Evolutionary conservation across 1,139 yeast genomes (phyloP).

Genomic region (Oligophagozyma castellii): DNA sequence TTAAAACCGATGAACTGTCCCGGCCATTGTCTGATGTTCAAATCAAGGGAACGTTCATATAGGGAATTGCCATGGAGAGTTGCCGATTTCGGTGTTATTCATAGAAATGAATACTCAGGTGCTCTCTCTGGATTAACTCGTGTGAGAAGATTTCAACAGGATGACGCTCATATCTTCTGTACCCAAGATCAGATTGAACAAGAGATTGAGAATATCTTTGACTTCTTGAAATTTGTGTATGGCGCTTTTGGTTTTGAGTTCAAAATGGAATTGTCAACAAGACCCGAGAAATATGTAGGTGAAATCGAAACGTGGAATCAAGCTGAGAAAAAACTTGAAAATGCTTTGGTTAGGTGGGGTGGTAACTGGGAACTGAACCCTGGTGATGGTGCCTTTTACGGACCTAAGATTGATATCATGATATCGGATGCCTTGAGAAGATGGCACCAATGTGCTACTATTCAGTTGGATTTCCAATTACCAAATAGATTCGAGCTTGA

Average conservation of each 20-base stretch:
- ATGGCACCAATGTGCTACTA: slow-evolving; percentile 97
- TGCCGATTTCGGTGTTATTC: slow-evolving; percentile 91
- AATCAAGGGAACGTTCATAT: slow-evolving; percentile 78
- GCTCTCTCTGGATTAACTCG: slow-evolving; percentile 83
- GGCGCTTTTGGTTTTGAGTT: slow-evolving; percentile 80
- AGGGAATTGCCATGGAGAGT: slow-evolving; percentile 93
- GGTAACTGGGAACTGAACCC: slow-evolving; percentile 85
- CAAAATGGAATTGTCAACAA: slow-evolving; percentile 80
- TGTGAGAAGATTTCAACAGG: slow-evolving; percentile 97
- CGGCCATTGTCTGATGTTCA: slow-evolving; percentile 87
- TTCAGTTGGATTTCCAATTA: slow-evolving; percentile 94
- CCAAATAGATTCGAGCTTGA: slow-evolving; percentile 85
- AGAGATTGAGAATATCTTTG: slow-evolving; percentile 71
- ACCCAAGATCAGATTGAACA: slow-evolving; percentile 71
- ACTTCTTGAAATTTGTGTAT: slow-evolving; percentile 66
- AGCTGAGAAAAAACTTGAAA: slow-evolving; percentile 69
- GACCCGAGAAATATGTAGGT: slow-evolving; percentile 90
- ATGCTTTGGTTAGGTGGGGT: slow-evolving; percentile 63
- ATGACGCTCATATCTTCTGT: slow-evolving; percentile 97
- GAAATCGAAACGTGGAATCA: slow-evolving; percentile 74
- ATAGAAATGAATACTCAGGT: slow-evolving; percentile 92
- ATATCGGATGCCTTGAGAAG: slow-evolving; percentile 83
- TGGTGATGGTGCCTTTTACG: slow-evolving; percentile 98
- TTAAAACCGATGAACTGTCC: slow-evolving; percentile 99
- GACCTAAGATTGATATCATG: slow-evolving; percentile 94